Percentiles rank a stretch among this genome's conserved stretches.
Conservation (phyloP, 2,329 filamentous ascomycete species). For the Thermomyces lanuginosus region DNA sequence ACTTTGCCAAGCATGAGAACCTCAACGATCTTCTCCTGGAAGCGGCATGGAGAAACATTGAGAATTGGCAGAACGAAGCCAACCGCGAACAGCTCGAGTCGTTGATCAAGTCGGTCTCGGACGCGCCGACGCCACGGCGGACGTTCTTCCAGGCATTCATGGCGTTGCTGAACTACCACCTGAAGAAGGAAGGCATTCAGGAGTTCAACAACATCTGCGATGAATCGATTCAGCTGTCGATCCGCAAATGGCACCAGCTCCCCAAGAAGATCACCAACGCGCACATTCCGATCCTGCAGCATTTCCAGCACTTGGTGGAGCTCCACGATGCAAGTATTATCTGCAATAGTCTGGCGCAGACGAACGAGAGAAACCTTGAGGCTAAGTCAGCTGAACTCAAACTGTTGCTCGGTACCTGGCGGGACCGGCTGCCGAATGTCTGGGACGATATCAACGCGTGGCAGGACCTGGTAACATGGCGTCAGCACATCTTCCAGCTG, state of each 20-base stretch:
- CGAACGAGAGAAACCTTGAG: constrained; percentile 71
- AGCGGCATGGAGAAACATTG: constrained; percentile 86
- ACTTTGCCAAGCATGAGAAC: constrained; percentile 98
- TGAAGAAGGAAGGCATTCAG: constrained; percentile 59
- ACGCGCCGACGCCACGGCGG: constrained; percentile 82
- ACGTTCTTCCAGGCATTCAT: constrained; percentile 99
- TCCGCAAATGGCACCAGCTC: constrained; percentile 98
- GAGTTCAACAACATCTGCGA: constrained; percentile 88
- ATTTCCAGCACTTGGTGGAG: constrained; percentile 96
- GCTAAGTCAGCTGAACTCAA: constrained; percentile 92
- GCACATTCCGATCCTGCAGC: constrained; percentile 85
- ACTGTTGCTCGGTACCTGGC: constrained; percentile 82
- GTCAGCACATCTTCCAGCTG: constrained; percentile 94
- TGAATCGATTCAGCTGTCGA: constrained; percentile 91
- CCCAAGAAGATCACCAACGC: constrained; percentile 84
- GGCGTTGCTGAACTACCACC: constrained; percentile 84
- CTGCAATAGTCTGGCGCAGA: constrained; percentile 74
- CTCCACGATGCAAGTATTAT: constrained; percentile 96
- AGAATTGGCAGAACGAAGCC: constrained; percentile 79
- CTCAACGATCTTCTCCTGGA: constrained; percentile 91
- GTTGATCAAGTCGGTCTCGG: constrained; percentile 92
- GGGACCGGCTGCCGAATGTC: constrained; percentile 85
- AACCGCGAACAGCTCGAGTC: constrained; percentile 80
- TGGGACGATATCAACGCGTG: constrained; percentile 99
- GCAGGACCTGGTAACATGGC: constrained; percentile 99